Percentiles rank a stretch among this genome's conserved stretches.
Evolutionary conservation across 495 filamentous ascomycete genomes (phyloP).

Genomic region (Daldinia childiae): DNA sequence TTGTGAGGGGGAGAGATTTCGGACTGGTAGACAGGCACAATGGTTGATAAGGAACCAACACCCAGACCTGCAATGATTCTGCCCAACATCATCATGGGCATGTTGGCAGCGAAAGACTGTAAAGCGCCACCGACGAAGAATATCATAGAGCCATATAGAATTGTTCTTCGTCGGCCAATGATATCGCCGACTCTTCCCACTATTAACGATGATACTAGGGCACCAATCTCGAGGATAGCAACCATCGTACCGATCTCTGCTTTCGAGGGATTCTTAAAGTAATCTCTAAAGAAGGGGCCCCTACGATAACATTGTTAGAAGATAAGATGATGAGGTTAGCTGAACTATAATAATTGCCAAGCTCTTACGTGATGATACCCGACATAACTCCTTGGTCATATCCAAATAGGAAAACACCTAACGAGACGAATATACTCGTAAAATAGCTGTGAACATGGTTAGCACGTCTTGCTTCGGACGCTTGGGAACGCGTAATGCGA

Average conservation of each 20-base stretch:
- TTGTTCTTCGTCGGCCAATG: constrained; percentile 88
- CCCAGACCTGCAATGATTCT: constrained; percentile 92
- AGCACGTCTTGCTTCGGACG: constrained; percentile 38
- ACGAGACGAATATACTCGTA: constrained; percentile 95
- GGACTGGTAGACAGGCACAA: constrained; percentile 97
- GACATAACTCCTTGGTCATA: constrained; percentile 99
- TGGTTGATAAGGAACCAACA: constrained; percentile 93
- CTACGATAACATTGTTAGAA: constrained; percentile 55
- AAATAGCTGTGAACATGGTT: constrained; percentile 76
- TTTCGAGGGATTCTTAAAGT: constrained; percentile 86
- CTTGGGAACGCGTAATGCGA: constrained; percentile 49
- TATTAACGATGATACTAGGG: constrained; percentile 87
- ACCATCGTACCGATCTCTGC: constrained; percentile 95
- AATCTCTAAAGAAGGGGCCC: constrained; percentile 84
- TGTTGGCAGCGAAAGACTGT: constrained; percentile 80
- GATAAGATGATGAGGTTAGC: constrained; percentile 28
- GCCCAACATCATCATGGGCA: constrained; percentile 92
- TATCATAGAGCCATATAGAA: constrained; percentile 90
- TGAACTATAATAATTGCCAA: constrained; percentile 10
- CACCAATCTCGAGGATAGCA: constrained; percentile 93
- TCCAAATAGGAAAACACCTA: constrained; percentile 97
- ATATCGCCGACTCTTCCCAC: constrained; percentile 92
- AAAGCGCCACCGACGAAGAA: constrained; percentile 91
- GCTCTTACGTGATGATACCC: constrained; percentile 82
- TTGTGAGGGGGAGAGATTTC: constrained; percentile 98